Conservation (phyloP, 2,329 filamentous ascomycete genomes). For the Elsinoe fawcettii region DNA sequence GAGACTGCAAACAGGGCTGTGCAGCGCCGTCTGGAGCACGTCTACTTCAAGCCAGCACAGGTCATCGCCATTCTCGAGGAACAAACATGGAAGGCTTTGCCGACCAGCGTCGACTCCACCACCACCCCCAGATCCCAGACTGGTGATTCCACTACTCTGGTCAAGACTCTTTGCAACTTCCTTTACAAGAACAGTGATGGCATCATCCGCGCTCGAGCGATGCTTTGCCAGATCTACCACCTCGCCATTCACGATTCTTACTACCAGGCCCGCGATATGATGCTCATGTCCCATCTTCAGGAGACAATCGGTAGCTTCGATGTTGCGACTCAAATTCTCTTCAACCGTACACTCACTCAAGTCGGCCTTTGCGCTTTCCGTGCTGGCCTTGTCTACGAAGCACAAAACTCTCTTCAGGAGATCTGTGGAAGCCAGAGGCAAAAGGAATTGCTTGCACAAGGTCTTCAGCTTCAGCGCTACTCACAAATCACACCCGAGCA, state of each 20-base stretch:
- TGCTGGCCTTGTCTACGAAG: conserved; percentile 91
- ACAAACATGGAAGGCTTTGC: conserved; percentile 80
- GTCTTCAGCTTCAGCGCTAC: conserved; percentile 96
- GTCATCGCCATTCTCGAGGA: conserved; percentile 92
- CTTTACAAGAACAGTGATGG: conserved; percentile 91
- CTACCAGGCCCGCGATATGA: conserved; percentile 96
- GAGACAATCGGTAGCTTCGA: conserved; percentile 97
- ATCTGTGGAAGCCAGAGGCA: conserved; percentile 96
- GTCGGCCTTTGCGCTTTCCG: conserved; percentile 98
- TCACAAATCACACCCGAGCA: conserved; percentile 95
- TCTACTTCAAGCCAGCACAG: conserved; percentile 97
- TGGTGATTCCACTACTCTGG: conserved; percentile 63
- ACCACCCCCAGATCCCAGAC: conserved; percentile 68
- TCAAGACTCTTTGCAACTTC: conserved; percentile 87
- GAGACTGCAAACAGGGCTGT: conserved; percentile 87
- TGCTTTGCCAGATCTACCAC: conserved; percentile 99
- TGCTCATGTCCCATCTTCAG: conserved; percentile 98
- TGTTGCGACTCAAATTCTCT: conserved; percentile 93
- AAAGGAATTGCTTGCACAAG: conserved; percentile 95
- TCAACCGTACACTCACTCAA: conserved; percentile 96
- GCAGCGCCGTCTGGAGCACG: conserved; percentile 89
- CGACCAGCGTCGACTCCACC: conserved; percentile 60
- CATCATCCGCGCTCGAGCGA: conserved; percentile 89
- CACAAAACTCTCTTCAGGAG: conserved; percentile 94
- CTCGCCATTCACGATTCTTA: conserved; percentile 94